A percentile compares a stretch with the other conserved stretches of the same genome.
Evolutionary conservation across 2,329 filamentous ascomycete species (phyloP).

Genomic region (Colletotrichum acutatum): DNA sequence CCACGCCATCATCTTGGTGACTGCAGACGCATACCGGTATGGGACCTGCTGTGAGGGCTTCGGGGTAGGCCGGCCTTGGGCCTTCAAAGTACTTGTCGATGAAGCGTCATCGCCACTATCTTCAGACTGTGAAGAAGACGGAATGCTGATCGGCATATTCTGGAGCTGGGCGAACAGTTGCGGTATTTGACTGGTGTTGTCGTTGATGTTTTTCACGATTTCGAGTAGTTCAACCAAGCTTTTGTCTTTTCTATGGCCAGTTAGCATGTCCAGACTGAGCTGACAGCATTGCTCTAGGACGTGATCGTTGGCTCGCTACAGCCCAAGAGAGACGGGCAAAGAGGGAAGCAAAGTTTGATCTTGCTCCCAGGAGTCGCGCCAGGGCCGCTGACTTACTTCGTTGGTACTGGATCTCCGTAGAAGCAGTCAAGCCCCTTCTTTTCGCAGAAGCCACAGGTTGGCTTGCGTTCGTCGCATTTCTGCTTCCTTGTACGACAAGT

Average conservation of each 20-base stretch:
- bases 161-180: slow-evolving; percentile 1
- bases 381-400: slow-evolving; percentile 61
- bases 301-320: slow-evolving; percentile 10
- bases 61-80: slow-evolving; percentile 15
- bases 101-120: slow-evolving; percentile 25
- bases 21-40: slow-evolving; percentile 27
- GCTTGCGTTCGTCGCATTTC: slow-evolving; percentile 71
- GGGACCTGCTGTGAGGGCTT: background rate
- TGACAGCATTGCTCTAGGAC: slow-evolving; percentile 11
- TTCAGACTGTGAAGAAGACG: background rate
- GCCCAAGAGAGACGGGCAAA: background rate
- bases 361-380: background rate
- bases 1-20: slow-evolving; percentile 34
- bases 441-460: slow-evolving; percentile 68
- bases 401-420: slow-evolving; percentile 70
- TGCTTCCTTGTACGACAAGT: slow-evolving; percentile 70
- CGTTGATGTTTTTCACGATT: slow-evolving; percentile 64
- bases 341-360: background rate
- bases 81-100: slow-evolving; percentile 34
- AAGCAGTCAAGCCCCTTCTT: slow-evolving; percentile 54
- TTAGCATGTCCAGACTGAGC: background rate
- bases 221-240: slow-evolving; percentile 71
- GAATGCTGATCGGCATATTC: background rate
- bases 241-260: slow-evolving; percentile 65
- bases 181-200: slow-evolving; percentile 42